Conservation (phyloP, 208 protist genomes). For the Trypanosoma rangeli region DNA sequence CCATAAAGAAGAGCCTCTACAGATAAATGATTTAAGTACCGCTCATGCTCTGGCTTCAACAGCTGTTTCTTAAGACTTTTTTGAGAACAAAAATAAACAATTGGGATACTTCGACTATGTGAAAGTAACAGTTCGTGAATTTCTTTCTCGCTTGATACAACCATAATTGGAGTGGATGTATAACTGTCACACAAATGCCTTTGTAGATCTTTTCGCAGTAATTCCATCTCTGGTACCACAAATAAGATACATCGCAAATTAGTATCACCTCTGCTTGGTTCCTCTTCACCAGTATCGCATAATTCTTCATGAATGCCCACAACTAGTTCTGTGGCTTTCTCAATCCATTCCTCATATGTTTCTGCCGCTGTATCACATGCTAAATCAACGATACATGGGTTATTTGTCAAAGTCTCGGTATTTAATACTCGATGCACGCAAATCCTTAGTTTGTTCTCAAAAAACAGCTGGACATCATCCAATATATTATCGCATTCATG, state of each 20-base stretch:
- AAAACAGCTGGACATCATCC: slow-evolving; percentile 50
- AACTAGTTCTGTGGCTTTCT: slow-evolving; percentile 24
- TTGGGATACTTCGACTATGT: slow-evolving; percentile 21
- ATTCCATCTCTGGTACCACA: slow-evolving; percentile 33
- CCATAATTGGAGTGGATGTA: slow-evolving; percentile 47
- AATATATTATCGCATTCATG: slow-evolving; percentile 22
- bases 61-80: slow-evolving; percentile 46
- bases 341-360: slow-evolving; percentile 25
- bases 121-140: slow-evolving; percentile 10
- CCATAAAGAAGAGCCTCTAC: slow-evolving; percentile 20
- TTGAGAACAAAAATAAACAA: slow-evolving; percentile 54
- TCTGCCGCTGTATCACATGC: not conserved
- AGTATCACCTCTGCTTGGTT: not conserved
- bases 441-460: slow-evolving; percentile 46
- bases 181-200: slow-evolving; percentile 56
- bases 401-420: not conserved
- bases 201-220: slow-evolving; percentile 30
- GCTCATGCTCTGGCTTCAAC: slow-evolving; percentile 28
- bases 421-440: slow-evolving; percentile 28
- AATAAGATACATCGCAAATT: slow-evolving; percentile 38
- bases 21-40: slow-evolving; percentile 15
- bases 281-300: slow-evolving; percentile 21
- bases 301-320: slow-evolving; percentile 33
- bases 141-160: slow-evolving; percentile 31
- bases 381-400: not conserved